Evolutionary conservation across 2,329 filamentous ascomycete species (phyloP).

Genomic region (Cytospora chrysosperma): DNA sequence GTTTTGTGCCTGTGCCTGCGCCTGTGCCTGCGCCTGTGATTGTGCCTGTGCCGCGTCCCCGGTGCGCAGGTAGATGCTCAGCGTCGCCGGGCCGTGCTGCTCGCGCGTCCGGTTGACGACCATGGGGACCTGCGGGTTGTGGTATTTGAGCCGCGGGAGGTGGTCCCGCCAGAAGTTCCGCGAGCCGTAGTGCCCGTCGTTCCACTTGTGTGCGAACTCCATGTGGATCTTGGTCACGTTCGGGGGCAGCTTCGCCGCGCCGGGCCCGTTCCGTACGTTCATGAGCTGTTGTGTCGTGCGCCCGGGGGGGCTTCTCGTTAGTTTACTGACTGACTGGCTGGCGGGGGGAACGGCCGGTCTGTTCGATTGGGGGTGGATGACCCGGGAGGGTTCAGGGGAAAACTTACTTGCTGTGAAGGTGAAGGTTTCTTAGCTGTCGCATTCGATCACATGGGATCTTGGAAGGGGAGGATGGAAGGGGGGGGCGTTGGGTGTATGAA

Average conservation of each 20-base stretch:
- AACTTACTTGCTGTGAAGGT: conserved; percentile 43
- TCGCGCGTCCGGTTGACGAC: conserved; percentile 69
- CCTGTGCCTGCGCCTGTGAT: not conserved
- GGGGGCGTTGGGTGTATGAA: not conserved
- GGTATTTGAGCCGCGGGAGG: conserved; percentile 86
- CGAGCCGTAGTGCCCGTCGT: conserved; percentile 70
- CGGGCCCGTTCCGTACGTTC: conserved; percentile 74
- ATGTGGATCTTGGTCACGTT: conserved; percentile 74
- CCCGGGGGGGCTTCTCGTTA: conserved; percentile 28
- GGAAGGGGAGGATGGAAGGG: conserved; percentile 7
- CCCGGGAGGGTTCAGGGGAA: conserved; percentile 24
- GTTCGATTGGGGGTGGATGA: no score
- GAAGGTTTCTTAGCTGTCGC: conserved; percentile 26
- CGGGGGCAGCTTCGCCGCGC: conserved; percentile 76
- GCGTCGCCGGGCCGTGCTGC: conserved; percentile 54
- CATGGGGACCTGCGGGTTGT: conserved; percentile 86
- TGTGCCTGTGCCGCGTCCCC: conserved; percentile 23
- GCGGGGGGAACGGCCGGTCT: not conserved
- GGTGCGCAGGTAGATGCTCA: conserved; percentile 61
- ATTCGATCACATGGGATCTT: not conserved
- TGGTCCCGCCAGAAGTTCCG: conserved; percentile 84
- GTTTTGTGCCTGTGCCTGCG: conserved; percentile 9
- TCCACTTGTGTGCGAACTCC: conserved; percentile 62
- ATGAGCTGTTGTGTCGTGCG: conserved; percentile 68
- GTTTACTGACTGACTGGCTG: no score